A percentile compares a stretch with the other conserved stretches of the same genome.
Conservation (phyloP, 352 stramenopile species). For the Phytophthora idaei region DNA sequence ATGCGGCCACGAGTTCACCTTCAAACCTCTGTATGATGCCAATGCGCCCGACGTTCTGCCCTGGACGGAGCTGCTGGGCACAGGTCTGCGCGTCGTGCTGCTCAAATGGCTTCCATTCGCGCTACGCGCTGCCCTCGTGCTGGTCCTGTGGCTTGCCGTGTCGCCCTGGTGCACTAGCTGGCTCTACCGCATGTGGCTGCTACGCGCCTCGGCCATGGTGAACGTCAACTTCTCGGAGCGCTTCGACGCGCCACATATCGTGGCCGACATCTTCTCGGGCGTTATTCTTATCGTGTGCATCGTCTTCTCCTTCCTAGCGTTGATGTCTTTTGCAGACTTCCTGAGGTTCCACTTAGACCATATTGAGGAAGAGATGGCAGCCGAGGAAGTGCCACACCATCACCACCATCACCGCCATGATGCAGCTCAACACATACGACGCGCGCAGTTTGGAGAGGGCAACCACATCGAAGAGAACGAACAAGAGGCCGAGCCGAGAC, state of each 20-base stretch:
- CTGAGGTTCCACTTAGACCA: conserved; percentile 91
- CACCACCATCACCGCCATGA: conserved; percentile 33
- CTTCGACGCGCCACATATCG: conserved; percentile 68
- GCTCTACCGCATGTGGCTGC: conserved; percentile 95
- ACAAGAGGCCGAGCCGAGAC: conserved; percentile 35
- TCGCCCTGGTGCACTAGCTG: conserved; percentile 92
- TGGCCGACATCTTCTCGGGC: conserved; percentile 90
- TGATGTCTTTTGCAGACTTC: conserved; percentile 96
- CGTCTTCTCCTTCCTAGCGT: conserved; percentile 93
- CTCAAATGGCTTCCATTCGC: conserved; percentile 91
- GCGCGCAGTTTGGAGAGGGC: conserved; percentile 26
- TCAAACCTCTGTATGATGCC: conserved; percentile 92
- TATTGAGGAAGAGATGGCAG: conserved; percentile 69
- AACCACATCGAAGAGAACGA: conserved; percentile 32
- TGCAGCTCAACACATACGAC: conserved; percentile 11
- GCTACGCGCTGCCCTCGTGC: conserved; percentile 75
- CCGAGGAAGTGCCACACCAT: conserved; percentile 33
- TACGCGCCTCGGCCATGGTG: conserved; percentile 84
- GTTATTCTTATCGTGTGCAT: conserved; percentile 92
- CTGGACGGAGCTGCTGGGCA: conserved; percentile 86
- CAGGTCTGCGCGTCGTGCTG: conserved; percentile 76
- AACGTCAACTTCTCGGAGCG: conserved; percentile 86
- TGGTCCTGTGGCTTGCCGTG: conserved; percentile 88
- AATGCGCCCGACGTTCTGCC: conserved; percentile 87
- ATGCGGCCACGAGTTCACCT: conserved; percentile 92